Evolutionary conservation across 129 eudicot genomes (phyloP), one percentile per base, ranked within the genome.

Genomic region (Flaveria brownii): DNA sequence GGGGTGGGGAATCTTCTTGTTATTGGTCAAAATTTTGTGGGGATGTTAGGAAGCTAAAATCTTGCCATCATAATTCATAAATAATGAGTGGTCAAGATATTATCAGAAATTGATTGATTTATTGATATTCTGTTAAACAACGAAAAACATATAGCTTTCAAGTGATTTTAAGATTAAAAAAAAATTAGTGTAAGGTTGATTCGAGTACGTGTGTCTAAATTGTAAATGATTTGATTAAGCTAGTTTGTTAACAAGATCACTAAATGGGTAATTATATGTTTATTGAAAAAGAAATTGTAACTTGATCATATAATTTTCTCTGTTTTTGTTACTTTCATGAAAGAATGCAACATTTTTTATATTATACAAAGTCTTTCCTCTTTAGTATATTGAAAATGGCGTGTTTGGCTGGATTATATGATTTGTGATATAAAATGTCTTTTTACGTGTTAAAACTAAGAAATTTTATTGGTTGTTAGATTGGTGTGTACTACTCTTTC

Each of bases 1-100:
- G 60, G 68, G 66, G 70, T 52, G 74, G 76, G 73, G 92, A 87
- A 87, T 87, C 90, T 85, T 87, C 83, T 90, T 85, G 96, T 87
- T 85, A 81, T 49, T 75, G 90, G 84, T 80, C 84, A 80, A 74
- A 43, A 42, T 47, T 74, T 74, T 80, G 61, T 80, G 84, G 84
- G 84, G 84, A 67, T 80, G 84, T 80, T 80, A 67, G 71, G 84
- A 57, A 80, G 63, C 71, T 80, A 75, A 74, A 80, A 74, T 80
- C 80, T 80, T 80, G 84, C 84, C 79, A 47, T 28, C 76, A 68
- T 12, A 57, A 26, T 33, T 28, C 76, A 68, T 12, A 57, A 26
- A 26, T 25, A 43, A 46, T 30, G 63, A 45, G 68, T 45, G 30
- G 43, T 54, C 52, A 10, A 36, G 67, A 64, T 59, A 12, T 2